phyloP scores from a whole-genome alignment of 495 filamentous ascomycete genomes.

The Penicillium fimorum region DNA sequence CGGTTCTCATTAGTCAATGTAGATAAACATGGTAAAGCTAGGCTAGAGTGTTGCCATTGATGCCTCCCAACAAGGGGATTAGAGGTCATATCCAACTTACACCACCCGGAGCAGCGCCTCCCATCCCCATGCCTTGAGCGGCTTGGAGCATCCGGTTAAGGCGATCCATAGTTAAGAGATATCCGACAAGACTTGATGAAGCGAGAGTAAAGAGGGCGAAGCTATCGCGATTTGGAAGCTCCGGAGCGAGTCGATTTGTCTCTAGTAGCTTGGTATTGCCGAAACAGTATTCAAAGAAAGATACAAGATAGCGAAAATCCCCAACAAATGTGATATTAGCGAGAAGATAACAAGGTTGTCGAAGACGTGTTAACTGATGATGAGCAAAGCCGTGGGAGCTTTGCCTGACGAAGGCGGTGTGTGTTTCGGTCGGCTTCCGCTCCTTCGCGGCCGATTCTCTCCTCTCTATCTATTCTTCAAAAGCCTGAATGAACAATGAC shows the following conservation, averaged over 20 bases:
- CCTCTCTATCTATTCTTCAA: slow-evolving; percentile 16
- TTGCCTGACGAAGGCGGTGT: slow-evolving; percentile 34
- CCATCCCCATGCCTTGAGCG: slow-evolving; percentile 75
- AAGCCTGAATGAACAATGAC: slow-evolving; percentile 25
- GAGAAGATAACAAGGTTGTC: slow-evolving; percentile 9
- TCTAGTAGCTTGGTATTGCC: background rate
- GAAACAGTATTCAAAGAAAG: background rate
- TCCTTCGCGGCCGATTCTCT: slow-evolving; percentile 29
- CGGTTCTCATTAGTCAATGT: slow-evolving; percentile 13
- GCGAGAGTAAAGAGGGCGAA: slow-evolving; percentile 22
- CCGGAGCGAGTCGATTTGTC: slow-evolving; percentile 18
- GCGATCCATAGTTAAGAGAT: slow-evolving; percentile 67
- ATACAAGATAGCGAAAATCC: background rate
- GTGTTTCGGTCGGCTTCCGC: slow-evolving; percentile 17
- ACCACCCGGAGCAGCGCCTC: slow-evolving; percentile 66
- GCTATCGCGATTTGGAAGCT: slow-evolving; percentile 43
- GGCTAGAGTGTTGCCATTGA: background rate
- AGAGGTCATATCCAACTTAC: slow-evolving; percentile 52
- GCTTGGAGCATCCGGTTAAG: slow-evolving; percentile 78
- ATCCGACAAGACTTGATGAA: slow-evolving; percentile 21
- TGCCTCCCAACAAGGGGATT: slow-evolving; percentile 3
- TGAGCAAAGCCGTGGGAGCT: slow-evolving; percentile 21
- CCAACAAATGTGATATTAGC: slow-evolving; percentile 1
- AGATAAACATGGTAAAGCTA: slow-evolving; percentile 5
- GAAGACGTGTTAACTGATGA: slow-evolving; percentile 12